Conservation (phyloP, 1,284 basidiomycete genomes). For the Pascua guehoae region DNA sequence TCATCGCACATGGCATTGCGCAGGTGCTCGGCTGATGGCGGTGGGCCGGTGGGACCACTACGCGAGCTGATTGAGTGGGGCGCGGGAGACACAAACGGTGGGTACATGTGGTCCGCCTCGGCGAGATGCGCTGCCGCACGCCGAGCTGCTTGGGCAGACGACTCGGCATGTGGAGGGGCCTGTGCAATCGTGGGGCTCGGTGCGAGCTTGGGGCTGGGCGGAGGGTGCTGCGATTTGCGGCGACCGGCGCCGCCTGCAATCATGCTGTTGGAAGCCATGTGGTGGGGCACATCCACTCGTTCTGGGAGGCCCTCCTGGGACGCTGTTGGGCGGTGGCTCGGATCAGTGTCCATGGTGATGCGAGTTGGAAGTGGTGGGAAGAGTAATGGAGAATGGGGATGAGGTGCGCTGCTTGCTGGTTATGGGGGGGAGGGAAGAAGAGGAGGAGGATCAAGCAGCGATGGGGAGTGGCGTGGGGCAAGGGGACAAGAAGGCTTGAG, state of each 20-base stretch:
- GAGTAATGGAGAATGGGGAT: too few relatives aligned
- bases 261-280: not conserved
- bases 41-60: slow-evolving; percentile 4
- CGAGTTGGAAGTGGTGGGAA: too few relatives aligned
- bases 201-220: slow-evolving; percentile 15
- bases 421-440: too few relatives aligned
- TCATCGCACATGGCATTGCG: slow-evolving; percentile 14
- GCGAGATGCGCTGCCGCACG: not conserved
- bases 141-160: slow-evolving; percentile 12
- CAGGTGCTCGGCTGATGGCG: slow-evolving; percentile 14
- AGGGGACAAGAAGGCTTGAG: too few relatives aligned
- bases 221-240: slow-evolving; percentile 3
- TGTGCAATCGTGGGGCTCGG: slow-evolving; percentile 7
- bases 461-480: too few relatives aligned
- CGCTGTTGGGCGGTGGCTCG: not conserved
- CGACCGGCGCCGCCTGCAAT: not conserved
- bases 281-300: not conserved
- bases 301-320: slow-evolving; percentile 1
- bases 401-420: too few relatives aligned
- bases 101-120: slow-evolving; percentile 13
- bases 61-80: slow-evolving; percentile 1
- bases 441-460: too few relatives aligned
- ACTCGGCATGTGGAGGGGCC: slow-evolving; percentile 15
- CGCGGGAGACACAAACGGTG: slow-evolving; percentile 19
- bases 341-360: not conserved